A percentile compares a stretch with the other conserved stretches of the same genome.
phyloP scores from a whole-genome alignment of 2,329 filamentous ascomycete species.

The Cephalotrichum gorgonifer region DNA sequence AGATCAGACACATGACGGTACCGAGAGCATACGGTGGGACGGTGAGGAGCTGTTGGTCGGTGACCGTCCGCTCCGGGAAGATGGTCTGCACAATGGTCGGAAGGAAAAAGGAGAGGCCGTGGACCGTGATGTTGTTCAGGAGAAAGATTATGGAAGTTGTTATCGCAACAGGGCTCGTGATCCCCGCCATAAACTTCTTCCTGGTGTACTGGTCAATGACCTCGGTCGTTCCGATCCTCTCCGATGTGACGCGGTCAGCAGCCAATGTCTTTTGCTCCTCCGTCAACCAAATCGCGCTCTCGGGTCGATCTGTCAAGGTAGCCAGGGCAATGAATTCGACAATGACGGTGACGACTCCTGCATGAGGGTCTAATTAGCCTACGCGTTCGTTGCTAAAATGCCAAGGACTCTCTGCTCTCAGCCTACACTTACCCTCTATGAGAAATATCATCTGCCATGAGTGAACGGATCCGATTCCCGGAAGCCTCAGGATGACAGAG shows the following conservation, averaged over 20 bases:
- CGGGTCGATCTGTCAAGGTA: slow-evolving; percentile 56
- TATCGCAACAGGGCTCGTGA: slow-evolving; percentile 46
- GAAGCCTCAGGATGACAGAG: slow-evolving; percentile 51
- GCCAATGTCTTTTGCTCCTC: slow-evolving; percentile 54
- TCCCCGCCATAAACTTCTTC: slow-evolving; percentile 48
- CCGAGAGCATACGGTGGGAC: slow-evolving; percentile 61
- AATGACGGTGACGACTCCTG: slow-evolving; percentile 46
- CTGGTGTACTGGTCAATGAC: slow-evolving; percentile 52
- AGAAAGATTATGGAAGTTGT: slow-evolving; percentile 48
- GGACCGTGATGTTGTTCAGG: slow-evolving; percentile 60
- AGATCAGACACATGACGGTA: slow-evolving; percentile 45
- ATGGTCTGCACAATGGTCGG: slow-evolving; percentile 63
- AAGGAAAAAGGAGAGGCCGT: slow-evolving; percentile 61
- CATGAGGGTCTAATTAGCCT: too few species aligned
- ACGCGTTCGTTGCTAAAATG: too few species aligned
- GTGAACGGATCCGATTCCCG: slow-evolving; percentile 36
- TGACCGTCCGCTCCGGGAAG: slow-evolving; percentile 45
- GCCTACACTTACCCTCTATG: background rate
- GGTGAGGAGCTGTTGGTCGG: slow-evolving; percentile 57
- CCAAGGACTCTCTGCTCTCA: background rate
- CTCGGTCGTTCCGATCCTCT: slow-evolving; percentile 46
- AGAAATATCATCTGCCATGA: background rate
- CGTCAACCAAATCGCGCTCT: slow-evolving; percentile 52
- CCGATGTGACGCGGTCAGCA: slow-evolving; percentile 46
- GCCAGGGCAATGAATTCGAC: slow-evolving; percentile 47